Conservation (phyloP, 768 basidiomycete genomes). For the Russula griseocarnosa region DNA sequence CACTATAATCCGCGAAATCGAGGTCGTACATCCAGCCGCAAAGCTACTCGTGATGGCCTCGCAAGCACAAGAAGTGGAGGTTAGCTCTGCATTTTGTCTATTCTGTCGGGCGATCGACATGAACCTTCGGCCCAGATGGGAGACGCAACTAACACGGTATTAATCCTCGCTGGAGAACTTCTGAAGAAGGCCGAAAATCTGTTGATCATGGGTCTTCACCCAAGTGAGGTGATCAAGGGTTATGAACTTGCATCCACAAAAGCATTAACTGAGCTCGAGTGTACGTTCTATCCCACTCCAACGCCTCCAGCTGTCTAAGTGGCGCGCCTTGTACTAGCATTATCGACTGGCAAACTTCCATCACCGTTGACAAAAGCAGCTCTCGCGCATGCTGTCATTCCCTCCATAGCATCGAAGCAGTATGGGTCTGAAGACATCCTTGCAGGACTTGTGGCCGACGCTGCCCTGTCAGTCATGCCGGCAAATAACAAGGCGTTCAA, state of each 20-base stretch:
- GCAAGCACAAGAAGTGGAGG: constrained; percentile 94
- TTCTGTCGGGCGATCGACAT: background rate
- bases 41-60: constrained; percentile 99
- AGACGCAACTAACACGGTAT: constrained; percentile 91
- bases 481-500: constrained; percentile 87
- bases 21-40: constrained; percentile 97
- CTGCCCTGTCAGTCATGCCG: constrained; percentile 90
- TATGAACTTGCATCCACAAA: constrained; percentile 89
- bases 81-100: constrained; percentile 36
- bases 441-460: constrained; percentile 83
- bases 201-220: constrained; percentile 94
- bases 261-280: constrained; percentile 82
- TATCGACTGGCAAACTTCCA: constrained; percentile 66
- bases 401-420: constrained; percentile 95
- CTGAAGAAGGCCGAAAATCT: constrained; percentile 90
- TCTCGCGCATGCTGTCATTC: constrained; percentile 74
- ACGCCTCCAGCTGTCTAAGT: background rate
- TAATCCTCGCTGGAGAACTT: constrained; percentile 94
- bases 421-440: constrained; percentile 89
- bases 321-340: constrained; percentile 42
- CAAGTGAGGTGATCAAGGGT: constrained; percentile 91
- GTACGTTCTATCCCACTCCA: constrained; percentile 48
- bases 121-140: constrained; percentile 62
- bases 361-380: constrained; percentile 65
- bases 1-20: constrained; percentile 96